These are phyloP conservation scores for Decorospora gaudefroyi DNA, from an alignment of 2,329 filamentous ascomycete species.

Conservation along the genomic window DNA sequence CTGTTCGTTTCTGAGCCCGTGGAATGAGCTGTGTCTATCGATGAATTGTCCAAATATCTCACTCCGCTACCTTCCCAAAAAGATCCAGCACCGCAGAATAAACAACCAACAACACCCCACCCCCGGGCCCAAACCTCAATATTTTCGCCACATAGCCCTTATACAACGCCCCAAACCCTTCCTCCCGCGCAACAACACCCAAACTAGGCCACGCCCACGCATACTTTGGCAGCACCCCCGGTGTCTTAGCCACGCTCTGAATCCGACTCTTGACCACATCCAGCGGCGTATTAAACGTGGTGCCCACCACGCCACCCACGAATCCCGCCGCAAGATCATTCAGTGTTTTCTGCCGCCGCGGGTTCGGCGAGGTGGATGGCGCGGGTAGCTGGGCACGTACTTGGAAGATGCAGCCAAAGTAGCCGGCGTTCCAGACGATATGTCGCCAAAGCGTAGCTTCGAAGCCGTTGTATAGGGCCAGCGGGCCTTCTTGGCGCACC, in stretches of 20 bases:
- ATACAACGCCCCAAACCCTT: conserved; percentile 36
- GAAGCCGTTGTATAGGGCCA: conserved; percentile 40
- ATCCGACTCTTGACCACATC: conserved; percentile 43
- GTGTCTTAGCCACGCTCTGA: conserved; percentile 37
- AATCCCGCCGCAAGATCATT: conserved; percentile 39
- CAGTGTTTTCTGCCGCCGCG: conserved; percentile 30
- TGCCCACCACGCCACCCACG: conserved; percentile 37
- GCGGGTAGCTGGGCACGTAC: conserved; percentile 31
- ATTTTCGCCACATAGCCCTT: conserved; percentile 42
- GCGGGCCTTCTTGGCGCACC: conserved; percentile 30
- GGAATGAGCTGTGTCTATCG: neutral
- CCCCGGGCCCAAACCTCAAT: conserved; percentile 38
- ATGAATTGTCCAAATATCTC: neutral
- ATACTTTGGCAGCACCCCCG: conserved; percentile 34
- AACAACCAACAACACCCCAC: conserved; percentile 37
- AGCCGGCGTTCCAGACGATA: conserved; percentile 42
- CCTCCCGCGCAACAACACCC: conserved; percentile 33
- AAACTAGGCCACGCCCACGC: conserved; percentile 40
- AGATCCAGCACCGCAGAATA: conserved; percentile 36
- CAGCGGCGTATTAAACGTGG: conserved; percentile 39
- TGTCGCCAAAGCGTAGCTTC: conserved; percentile 41
- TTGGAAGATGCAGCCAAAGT: conserved; percentile 42
- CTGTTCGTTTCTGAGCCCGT: no score
- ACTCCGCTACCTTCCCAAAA: conserved; percentile 24
- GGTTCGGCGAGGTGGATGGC: conserved; percentile 18